Base-by-base conservation (phyloP, 371 early-diverging fungal genomes). In the Batrachochytrium dendrobatidis region DNA sequence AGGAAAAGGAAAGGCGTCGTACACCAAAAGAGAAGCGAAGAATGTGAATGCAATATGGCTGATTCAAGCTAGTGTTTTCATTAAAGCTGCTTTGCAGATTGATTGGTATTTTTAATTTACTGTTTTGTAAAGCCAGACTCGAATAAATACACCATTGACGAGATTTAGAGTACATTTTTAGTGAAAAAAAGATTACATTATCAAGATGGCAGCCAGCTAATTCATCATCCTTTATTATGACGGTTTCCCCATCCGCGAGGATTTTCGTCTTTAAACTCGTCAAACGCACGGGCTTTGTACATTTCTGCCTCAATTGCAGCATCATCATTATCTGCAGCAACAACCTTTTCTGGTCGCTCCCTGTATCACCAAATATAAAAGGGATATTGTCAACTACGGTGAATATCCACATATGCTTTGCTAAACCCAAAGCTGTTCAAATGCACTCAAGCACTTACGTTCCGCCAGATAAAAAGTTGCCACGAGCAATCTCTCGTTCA, bases 181-280 rank as follows among this genome's bases (percentile, higher is more conserved):
- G n/a, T n/a, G n/a, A n/a, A n/a, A n/a, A n/a, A n/a, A n/a, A n/a
- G n/a, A n/a, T n/a, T n/a, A n/a, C n/a, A n/a, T n/a, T n/a, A 12
- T 12, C 39, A 39, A 39, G 39, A 12, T 15, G n/a, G 39, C 39
- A 39, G 39, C n/a, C 39, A 15, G 39, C 39, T 15, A 12, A n/a
- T n/a, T n/a, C n/a, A 3, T 77, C 70, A 72, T 29, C 73, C 65
- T 72, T 76, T 60, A 69, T 71, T 59, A 50, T 59, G 55, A 57
- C 83, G 66, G 51, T 90, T 94, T 52, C 98, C 98, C 81, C 86
- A 88, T 58, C 98, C 98, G 44, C 78, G 70, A 15, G 94, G 94
- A 63, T 92, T 95, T 17, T 79, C 69, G 60, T 98, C 98, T 50
- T 81, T 91, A 67, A 93, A 98, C 25, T 91, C 89, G 63, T 98